These are phyloP conservation scores for Geotrichum histeridarum DNA, from an alignment of 1,139 yeast genomes.

Conservation along the genomic window DNA sequence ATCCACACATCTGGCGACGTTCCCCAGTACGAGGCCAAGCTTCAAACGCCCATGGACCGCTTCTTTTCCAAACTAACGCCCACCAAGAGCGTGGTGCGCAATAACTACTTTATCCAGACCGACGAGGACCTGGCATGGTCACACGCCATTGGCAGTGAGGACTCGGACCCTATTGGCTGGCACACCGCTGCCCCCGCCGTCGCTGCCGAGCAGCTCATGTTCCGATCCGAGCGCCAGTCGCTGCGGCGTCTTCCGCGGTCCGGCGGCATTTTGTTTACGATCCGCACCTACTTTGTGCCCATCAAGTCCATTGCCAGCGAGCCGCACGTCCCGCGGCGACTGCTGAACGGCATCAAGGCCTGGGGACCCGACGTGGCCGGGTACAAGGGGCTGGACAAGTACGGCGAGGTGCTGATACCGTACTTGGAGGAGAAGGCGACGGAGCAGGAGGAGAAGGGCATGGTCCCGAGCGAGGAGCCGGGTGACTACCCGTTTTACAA, in stretches of 20 bases:
- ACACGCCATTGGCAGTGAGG: constrained; percentile 54
- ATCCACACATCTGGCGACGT: constrained; percentile 65
- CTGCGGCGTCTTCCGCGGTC: constrained; percentile 56
- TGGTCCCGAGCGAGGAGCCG: constrained; percentile 10
- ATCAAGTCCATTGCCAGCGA: constrained; percentile 50
- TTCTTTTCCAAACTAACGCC: constrained; percentile 53
- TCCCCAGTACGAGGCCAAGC: constrained; percentile 55
- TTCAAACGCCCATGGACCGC: constrained; percentile 60
- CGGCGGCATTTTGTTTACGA: constrained; percentile 57
- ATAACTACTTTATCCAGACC: constrained; percentile 62
- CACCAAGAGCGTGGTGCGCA: constrained; percentile 56
- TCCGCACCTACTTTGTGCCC: constrained; percentile 60
- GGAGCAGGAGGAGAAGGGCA: constrained; percentile 49
- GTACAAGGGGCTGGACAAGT: constrained; percentile 54
- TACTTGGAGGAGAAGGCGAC: constrained; percentile 48
- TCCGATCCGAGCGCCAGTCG: constrained; percentile 64
- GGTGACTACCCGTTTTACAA: constrained; percentile 14
- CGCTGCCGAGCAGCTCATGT: constrained; percentile 45
- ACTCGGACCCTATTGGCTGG: constrained; percentile 37
- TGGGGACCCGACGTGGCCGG: constrained; percentile 58
- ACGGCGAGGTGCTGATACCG: constrained; percentile 51
- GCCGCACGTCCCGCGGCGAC: constrained; percentile 55
- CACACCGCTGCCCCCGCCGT: constrained; percentile 49
- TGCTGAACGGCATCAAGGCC: constrained; percentile 52
- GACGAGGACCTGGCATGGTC: constrained; percentile 65